Evolutionary conservation across 192 early-diverging fungal genomes (phyloP).

Genomic region (Podila clonocystis): DNA sequence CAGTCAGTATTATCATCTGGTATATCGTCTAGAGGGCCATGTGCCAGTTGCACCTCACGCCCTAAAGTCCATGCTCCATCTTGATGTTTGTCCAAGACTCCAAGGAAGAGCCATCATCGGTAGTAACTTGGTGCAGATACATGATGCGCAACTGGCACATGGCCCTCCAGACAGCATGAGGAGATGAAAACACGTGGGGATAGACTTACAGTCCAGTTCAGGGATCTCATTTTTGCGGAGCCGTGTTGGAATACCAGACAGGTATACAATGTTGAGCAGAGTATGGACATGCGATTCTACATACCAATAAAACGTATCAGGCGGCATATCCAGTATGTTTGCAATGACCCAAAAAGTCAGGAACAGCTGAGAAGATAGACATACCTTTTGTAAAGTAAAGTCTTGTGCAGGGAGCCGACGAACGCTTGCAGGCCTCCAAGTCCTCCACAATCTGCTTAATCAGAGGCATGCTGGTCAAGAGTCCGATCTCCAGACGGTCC

Average conservation of each 20-base stretch:
- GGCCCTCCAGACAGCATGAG: no score
- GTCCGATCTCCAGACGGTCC: slow-evolving; percentile 90
- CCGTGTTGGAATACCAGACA: slow-evolving; percentile 83
- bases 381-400: slow-evolving; percentile 96
- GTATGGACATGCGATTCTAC: slow-evolving; percentile 91
- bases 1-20: background rate
- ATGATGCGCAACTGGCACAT: no score
- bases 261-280: slow-evolving; percentile 89
- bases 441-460: slow-evolving; percentile 84
- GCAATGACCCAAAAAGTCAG: no score
- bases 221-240: slow-evolving; percentile 70
- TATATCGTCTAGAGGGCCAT: no score
- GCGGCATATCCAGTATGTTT: no score
- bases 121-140: no score
- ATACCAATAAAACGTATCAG: no score
- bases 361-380: background rate
- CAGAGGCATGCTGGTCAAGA: slow-evolving; percentile 78
- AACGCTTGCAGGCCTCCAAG: slow-evolving; percentile 64
- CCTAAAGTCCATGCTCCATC: no score
- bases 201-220: slow-evolving; percentile 89
- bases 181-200: background rate
- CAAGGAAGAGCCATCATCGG: no score
- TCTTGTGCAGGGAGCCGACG: slow-evolving; percentile 69
- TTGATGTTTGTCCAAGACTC: no score
- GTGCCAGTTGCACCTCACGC: no score